Evolutionary conservation across 495 filamentous ascomycete species (phyloP).

Genomic region (Patellaria atrata): DNA sequence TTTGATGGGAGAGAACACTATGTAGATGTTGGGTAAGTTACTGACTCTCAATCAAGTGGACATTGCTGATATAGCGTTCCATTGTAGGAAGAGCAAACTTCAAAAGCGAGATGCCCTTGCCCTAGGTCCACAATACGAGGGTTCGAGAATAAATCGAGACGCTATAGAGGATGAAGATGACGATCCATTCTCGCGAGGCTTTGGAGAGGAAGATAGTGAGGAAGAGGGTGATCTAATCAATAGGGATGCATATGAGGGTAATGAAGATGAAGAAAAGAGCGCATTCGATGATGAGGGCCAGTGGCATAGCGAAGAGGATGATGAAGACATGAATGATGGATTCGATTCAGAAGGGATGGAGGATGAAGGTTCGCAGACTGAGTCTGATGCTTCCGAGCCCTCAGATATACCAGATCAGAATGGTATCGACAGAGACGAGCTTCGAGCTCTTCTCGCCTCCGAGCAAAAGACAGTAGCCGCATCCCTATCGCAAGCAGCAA

Average conservation of each 20-base stretch:
- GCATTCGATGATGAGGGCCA: conserved; percentile 17
- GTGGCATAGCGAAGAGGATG: conserved; percentile 51
- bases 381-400: no score
- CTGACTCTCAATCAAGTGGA: not conserved
- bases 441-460: conserved; percentile 54
- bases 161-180: conserved; percentile 36
- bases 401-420: no score
- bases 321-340: conserved; percentile 14
- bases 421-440: conserved; percentile 24
- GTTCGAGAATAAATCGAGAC: conserved; percentile 61
- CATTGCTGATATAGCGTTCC: conserved; percentile 2
- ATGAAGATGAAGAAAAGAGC: conserved; percentile 26
- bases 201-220: conserved; percentile 19
- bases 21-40: conserved; percentile 53
- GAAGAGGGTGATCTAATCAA: conserved; percentile 26
- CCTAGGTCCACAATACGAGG: conserved; percentile 71
- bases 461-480: conserved; percentile 55
- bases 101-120: conserved; percentile 50
- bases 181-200: conserved; percentile 31
- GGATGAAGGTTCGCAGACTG: conserved; percentile 7
- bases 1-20: conserved; percentile 61
- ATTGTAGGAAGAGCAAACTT: conserved; percentile 63
- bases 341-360: conserved; percentile 29
- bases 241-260: conserved; percentile 5
- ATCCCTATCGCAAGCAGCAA: conserved; percentile 56